Base-by-base conservation (phyloP, 2,329 filamentous ascomycete species). In the Chaetomium globosum region DNA sequence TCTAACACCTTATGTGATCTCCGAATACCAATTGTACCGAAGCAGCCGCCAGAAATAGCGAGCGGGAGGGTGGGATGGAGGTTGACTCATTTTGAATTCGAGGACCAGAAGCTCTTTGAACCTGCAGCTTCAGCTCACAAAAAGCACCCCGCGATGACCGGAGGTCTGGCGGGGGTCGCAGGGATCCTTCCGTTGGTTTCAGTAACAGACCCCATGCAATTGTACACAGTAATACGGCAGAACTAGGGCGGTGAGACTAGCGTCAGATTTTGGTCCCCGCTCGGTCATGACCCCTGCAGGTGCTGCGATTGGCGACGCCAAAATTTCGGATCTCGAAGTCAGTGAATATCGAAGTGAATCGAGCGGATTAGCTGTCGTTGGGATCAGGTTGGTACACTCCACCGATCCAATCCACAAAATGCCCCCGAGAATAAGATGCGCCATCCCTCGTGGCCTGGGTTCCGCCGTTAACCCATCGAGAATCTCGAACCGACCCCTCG, bases 381-480 rank as follows among this genome's bases (percentile, higher is more conserved):
- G 51, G 28, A 16, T 57, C 60, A 70, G 63, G 67, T 70, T 30
- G 53, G 69, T 66, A 48, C 39, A 43, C 46, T 19, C 23, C 51
- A 13, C 5, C 16, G n/a, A 13, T 26, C 57, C 48, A 63, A 64
- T 64, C 13, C 63, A 21, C 36, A 65, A 52, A 59, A 74, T 74
- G 72, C 68, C 72, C 64, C 67, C 70, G 30, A 71, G 72, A 71
- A 43, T 74, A 67, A 68, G 68, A 65, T 73, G 70, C 68, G 66
- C 70, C 46, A 68, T 67, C 64, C 63, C 67, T 36, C 67, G 71
- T 46, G 69, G 69, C 65, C 59, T 73, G 62, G 55, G 66, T 33
- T 65, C 68, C 56, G 64, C 68, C 26, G 28, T 71, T 36, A 67
- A 66, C 33, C 49, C 65, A 28, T 63, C 66, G 48, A 66, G 65